Evolutionary conservation across 2,329 filamentous ascomycete genomes (phyloP).

Genomic region (Cordyceps sp.): DNA sequence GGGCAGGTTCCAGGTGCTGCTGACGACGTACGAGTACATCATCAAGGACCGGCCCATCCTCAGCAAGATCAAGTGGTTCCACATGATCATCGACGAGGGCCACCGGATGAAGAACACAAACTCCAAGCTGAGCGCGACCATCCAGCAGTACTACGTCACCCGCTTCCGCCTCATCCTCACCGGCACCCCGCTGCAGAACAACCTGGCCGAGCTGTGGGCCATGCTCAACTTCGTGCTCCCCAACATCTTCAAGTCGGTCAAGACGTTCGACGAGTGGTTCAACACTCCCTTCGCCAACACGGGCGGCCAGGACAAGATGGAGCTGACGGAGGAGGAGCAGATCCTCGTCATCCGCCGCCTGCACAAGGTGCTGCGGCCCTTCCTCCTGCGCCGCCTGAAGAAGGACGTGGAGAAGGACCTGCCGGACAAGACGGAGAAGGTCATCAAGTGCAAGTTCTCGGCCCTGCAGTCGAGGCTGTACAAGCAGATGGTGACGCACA

Average conservation of each 20-base stretch:
- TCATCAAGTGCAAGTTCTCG: conserved; percentile 98
- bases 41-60: conserved; percentile 94
- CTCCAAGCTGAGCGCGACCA: conserved; percentile 88
- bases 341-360: conserved; percentile 94
- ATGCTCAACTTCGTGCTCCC: conserved; percentile 97
- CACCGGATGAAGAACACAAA: conserved; percentile 99
- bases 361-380: conserved; percentile 92
- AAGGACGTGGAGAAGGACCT: conserved; percentile 99
- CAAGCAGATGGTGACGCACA: conserved; percentile 93
- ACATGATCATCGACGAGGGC: conserved; percentile 99
- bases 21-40: conserved; percentile 98
- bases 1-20: conserved; percentile 85
- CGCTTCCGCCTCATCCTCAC: conserved; percentile 94
- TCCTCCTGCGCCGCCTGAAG: conserved; percentile 95
- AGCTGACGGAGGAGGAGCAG: conserved; percentile 98
- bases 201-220: conserved; percentile 88
- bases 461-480: conserved; percentile 85
- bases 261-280: conserved; percentile 99
- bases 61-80: conserved; percentile 98
- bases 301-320: conserved; percentile 96
- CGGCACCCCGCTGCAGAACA: conserved; percentile 94
- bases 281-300: conserved; percentile 99
- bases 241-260: conserved; percentile 97
- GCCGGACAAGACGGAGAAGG: conserved; percentile 96
- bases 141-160: conserved; percentile 88